Evolutionary conservation across 495 filamentous ascomycete species (phyloP), one percentile per base, ranked within the genome.

Genomic region (Lasiosphaeria hispida): DNA sequence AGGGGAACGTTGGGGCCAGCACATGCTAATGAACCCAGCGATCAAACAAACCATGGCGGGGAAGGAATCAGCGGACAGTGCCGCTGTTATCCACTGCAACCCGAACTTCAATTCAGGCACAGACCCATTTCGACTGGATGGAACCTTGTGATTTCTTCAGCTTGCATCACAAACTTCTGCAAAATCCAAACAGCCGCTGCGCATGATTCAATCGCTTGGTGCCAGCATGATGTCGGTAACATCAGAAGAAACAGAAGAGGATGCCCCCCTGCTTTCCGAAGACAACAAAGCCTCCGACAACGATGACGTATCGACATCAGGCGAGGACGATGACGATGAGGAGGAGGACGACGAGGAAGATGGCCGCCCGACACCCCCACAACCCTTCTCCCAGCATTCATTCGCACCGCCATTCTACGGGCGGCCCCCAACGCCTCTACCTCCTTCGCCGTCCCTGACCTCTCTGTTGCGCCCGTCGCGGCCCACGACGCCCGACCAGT

Each of bases 381-480:
- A 60, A 30, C 73, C 69, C 17, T 67, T 75, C 30, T 72, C 72
- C 17, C 77, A 76, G 17, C 81, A 80, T 69, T 84, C 85, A 61
- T 92, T 94, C 70, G 89, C 88, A 36, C 90, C 90, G 19, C 90
- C 90, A 10, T 95, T 92, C 77, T 95, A 95, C 75, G 91, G 91
- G 62, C 82, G 89, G 10, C 90, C 90, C 14, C 90, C 90, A 0
- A 93, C 90, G 4, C 94, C 94, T 4, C 76, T 98, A 7, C 94
- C 94, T 0, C 94, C 94, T 0, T 97, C 93, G 2, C 94, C 94
- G 1, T 96, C 91, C 1, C 70, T 98, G 51, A 97, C 94, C n/a
- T 96, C 91, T 0, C 83, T 98, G n/a, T 84, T 97, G 5, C 86
- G 93, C 53, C 91, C 93, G 8, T 93, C 90, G 14, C 81, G 94